Conservation (phyloP, 1,284 basidiomycete species). For the Pisolithus thermaeus region DNA sequence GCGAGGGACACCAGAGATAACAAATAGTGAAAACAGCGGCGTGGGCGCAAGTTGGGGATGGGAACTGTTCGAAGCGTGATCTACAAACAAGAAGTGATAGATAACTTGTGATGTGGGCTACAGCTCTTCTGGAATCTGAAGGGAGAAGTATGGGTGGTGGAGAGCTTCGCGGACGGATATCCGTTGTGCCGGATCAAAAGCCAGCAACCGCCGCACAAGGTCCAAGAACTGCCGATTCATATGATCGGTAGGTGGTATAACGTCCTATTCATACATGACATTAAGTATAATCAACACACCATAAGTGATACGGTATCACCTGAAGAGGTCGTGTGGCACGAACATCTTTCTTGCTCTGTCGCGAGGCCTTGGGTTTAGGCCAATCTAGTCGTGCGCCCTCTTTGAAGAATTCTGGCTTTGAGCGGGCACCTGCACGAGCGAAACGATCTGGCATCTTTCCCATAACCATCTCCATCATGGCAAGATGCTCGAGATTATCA, state of each 20-base stretch:
- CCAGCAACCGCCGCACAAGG: constrained; percentile 81
- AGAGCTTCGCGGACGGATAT: constrained; percentile 85
- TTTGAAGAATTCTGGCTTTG: constrained; percentile 92
- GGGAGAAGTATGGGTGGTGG: constrained; percentile 78
- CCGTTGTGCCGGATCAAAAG: constrained; percentile 87
- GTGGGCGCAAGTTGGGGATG: constrained; percentile 13
- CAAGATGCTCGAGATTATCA: constrained; percentile 97
- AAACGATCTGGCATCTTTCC: constrained; percentile 92
- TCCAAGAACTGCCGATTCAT: constrained; percentile 81
- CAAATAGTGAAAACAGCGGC: constrained; percentile 16
- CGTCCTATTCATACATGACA: constrained; percentile 49
- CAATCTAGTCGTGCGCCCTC: constrained; percentile 81
- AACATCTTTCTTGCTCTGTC: constrained; percentile 93
- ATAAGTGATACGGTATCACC: constrained; percentile 38
- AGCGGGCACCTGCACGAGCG: constrained; percentile 61
- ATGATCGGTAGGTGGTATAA: constrained; percentile 70
- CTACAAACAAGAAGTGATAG: constrained; percentile 31
- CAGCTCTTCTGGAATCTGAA: constrained; percentile 56
- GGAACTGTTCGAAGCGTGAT: constrained; percentile 19
- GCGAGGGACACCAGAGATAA: constrained; percentile 19
- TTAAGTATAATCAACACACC: constrained; percentile 8
- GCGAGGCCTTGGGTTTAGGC: constrained; percentile 82
- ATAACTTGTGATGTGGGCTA: constrained; percentile 32
- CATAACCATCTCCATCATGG: constrained; percentile 99
- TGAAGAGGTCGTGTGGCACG: constrained; percentile 75